Base-by-base conservation (phyloP, 2,329 filamentous ascomycete genomes). In the Beauveria sp. region DNA sequence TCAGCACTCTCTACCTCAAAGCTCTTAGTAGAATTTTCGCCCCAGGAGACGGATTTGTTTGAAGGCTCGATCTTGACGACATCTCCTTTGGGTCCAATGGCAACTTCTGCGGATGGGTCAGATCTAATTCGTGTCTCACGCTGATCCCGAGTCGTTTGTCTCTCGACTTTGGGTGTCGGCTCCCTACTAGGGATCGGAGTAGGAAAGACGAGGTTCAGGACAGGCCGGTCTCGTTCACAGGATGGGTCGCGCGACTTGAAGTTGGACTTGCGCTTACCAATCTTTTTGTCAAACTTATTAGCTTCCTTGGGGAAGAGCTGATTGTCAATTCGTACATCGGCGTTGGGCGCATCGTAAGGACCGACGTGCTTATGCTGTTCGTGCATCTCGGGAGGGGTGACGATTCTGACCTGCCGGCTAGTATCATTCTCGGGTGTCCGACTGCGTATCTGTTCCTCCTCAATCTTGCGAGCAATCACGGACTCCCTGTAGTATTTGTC, bases 241-340 rank as follows among this genome's bases (percentile, higher is more conserved):
- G 80, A 83, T 52, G 80, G 79, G 62, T 85, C 82, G 43, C 81
- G 76, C 22, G 78, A 75, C 62, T 69, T 74, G 66, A 80, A 81
- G 31, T 51, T 61, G 38, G 20, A 72, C 54, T 3, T 74, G 70
- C 4, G 65, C 48, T 62, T 68, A 63, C 66, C 68, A 40, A 64
- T 65, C 20, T 52, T 64, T 20, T 71, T 67, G 10, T 70, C 66
- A 68, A 79, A 75, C 49, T 69, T 71, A 62, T 71, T 64, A 60
- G 84, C 43, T 34, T 87, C 81, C 46, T 71, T 70, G 5, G 85
- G 85, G 59, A 79, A 76, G 64, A 87, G 78, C 63, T 82, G 73
- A 66, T 86, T 81, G 68, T 88, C 85, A 63, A 87, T 81, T 57
- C 75, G 77, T 59, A 88, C 84, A 69, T 88, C 85, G n/a, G 85